Base-by-base conservation (phyloP, 2,329 filamentous ascomycete species). In the Hypoxylon sp. region DNA sequence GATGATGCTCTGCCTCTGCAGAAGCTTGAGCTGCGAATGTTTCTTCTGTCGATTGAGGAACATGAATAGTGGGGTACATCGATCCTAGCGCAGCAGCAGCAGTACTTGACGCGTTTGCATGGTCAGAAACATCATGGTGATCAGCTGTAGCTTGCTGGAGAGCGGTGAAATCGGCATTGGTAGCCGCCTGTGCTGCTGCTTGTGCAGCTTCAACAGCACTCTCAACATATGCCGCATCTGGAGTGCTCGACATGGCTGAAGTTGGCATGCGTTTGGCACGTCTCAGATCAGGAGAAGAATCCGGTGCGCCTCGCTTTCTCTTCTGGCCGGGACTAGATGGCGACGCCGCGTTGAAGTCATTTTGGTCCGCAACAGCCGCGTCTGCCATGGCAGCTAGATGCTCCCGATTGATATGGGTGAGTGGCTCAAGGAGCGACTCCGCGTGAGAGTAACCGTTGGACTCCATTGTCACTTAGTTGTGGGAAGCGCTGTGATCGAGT, bases 61-160 rank as follows among this genome's bases (percentile, higher is more conserved):
- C 83, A 68, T 88, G 86, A 2, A 88, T 78, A 1, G 85, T 86
- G 4, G 86, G 86, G 72, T 87, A 88, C 82, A 88, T 86, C 54
- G 79, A 80, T 60, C 83, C 83, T 2, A 88, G 78, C 27, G 86
- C 86, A 11, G 87, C 87, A 41, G 87, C 86, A 4, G 87, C 87
- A 12, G 87, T 88, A 71, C 81, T 88, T 3, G 86, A 87, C 19
- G 85, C 86, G 71, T 83, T 85, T 59, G 82, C 79, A 9, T 83
- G 81, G 68, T 87, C 84, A 11, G 83, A 74, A 8, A 80, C 75
- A 54, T 85, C 84, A 11, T 79, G 77, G 67, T 85, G 83, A 16
- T 78, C 78, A 19, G 75, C 79, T 5, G 85, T 80, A 8, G 85
- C 85, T 71, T 87, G 85, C 68, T 87, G 84, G 5, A 88, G 81